Evolutionary conservation across 176 grass and related monocot species (phyloP).

Genomic region (Areca catechu): DNA sequence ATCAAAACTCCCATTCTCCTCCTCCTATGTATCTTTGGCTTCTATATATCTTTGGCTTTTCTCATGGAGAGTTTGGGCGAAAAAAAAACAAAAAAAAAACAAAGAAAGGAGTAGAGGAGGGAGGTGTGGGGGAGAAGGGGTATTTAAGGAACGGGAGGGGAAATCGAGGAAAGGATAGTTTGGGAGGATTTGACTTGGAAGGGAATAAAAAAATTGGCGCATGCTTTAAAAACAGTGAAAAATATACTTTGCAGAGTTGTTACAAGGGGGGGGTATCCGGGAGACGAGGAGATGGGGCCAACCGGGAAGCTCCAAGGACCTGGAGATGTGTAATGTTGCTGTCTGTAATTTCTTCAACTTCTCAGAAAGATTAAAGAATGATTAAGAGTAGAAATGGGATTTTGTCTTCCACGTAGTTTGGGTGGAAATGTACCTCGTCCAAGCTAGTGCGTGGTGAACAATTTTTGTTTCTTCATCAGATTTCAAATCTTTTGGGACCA

Average conservation of each 20-base stretch:
- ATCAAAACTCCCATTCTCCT: not conserved
- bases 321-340: constrained; percentile 60
- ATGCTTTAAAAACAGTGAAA: too few species aligned
- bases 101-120: not conserved
- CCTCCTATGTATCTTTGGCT: not conserved
- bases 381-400: not conserved
- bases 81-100: too few species aligned
- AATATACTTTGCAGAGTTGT: too few species aligned
- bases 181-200: constrained; percentile 1
- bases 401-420: too few species aligned
- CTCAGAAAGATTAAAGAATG: constrained; percentile 6
- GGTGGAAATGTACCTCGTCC: too few species aligned
- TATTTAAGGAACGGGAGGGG: too few species aligned
- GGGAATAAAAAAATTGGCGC: not conserved
- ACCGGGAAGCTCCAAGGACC: constrained; percentile 34
- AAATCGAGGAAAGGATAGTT: too few species aligned
- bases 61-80: not conserved
- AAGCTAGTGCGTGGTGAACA: too few species aligned
- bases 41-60: too few species aligned
- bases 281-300: constrained; percentile 62
- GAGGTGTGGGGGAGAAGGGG: too few species aligned
- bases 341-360: constrained; percentile 14
- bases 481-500: too few species aligned
- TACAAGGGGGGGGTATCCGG: constrained; percentile 25
- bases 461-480: too few species aligned